Conservation (phyloP, 305 asterid species). For the Vinca major region DNA sequence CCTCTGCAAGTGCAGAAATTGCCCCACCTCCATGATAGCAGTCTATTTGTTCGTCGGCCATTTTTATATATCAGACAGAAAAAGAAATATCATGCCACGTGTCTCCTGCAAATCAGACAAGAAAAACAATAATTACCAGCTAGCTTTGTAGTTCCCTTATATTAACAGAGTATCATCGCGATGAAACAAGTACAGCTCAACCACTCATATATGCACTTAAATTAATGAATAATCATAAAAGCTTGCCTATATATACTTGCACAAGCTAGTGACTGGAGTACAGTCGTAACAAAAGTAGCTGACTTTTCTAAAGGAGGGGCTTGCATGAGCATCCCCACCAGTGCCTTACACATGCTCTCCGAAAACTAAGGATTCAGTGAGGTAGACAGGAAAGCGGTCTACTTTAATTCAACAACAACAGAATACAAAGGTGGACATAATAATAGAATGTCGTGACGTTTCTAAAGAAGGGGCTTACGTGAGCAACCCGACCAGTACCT, state of each 20-base stretch:
- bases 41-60: slow-evolving; percentile 52
- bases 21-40: slow-evolving; percentile 43
- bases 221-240: not conserved
- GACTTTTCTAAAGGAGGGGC: too few relatives aligned
- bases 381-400: not conserved
- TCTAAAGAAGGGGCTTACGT: too few relatives aligned
- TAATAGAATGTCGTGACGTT: too few relatives aligned
- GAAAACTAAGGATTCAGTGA: not conserved
- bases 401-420: not conserved
- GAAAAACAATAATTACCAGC: slow-evolving; percentile 2
- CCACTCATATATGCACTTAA: not conserved
- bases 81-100: slow-evolving; percentile 19
- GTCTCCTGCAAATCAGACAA: slow-evolving; percentile 29
- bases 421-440: too few relatives aligned
- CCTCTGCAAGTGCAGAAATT: slow-evolving; percentile 54
- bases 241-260: not conserved
- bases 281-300: too few relatives aligned
- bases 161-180: not conserved
- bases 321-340: too few relatives aligned
- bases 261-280: too few relatives aligned
- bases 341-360: too few relatives aligned
- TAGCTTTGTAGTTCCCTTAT: not conserved
- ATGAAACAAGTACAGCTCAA: not conserved
- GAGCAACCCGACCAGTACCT: too few relatives aligned
- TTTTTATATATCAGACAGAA: slow-evolving; percentile 42